A percentile compares a stretch with the other conserved stretches of the same genome.
phyloP scores from a whole-genome alignment of 371 early-diverging fungal genomes.

The Lichtheimia ramosa region DNA sequence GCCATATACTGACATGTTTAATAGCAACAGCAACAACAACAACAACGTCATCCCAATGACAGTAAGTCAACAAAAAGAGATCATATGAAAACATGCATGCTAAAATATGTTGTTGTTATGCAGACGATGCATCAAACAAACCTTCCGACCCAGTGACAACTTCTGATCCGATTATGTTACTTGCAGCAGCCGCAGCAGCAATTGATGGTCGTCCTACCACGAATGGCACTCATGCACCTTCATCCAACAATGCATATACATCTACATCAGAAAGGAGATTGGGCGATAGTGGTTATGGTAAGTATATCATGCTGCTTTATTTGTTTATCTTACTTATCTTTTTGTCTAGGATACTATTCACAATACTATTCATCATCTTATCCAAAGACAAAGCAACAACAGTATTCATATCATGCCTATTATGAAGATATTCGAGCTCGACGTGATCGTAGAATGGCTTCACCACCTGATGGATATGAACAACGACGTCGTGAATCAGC shows the following conservation, averaged over 20 bases:
- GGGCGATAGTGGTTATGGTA: background rate
- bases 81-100: no score
- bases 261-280: background rate
- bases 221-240: background rate
- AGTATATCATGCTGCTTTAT: no score
- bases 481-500: background rate
- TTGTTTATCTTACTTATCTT: no score
- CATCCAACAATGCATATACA: no score
- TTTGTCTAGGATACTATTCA: no score
- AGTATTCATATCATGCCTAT: background rate
- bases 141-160: slow-evolving; percentile 2
- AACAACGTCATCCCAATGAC: no score
- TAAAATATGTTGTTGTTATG: no score
- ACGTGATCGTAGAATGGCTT: background rate
- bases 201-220: slow-evolving; percentile 24
- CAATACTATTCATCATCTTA: background rate
- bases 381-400: slow-evolving; percentile 7
- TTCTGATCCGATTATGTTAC: slow-evolving; percentile 45
- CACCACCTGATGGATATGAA: background rate
- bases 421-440: slow-evolving; percentile 2
- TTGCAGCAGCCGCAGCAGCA: slow-evolving; percentile 49
- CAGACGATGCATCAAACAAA: background rate
- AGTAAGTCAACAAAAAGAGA: no score
- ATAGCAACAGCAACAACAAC: no score
- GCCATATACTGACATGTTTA: no score